These are phyloP conservation scores for Vigna angularis DNA, from an alignment of 306 rosid species.

Conservation along the genomic window DNA sequence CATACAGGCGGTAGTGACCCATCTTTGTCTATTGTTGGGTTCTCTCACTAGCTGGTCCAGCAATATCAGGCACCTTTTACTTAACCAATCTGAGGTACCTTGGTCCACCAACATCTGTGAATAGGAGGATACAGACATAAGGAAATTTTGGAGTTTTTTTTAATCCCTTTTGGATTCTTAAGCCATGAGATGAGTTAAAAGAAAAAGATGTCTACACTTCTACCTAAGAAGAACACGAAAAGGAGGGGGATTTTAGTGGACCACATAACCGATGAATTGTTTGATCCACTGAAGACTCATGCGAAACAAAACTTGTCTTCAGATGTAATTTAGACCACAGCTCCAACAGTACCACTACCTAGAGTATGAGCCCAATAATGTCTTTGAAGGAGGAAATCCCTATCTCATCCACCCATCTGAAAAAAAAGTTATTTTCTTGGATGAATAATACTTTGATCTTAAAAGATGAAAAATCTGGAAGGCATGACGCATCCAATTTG, in stretches of 20 bases:
- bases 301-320: no score
- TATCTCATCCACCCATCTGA: not conserved
- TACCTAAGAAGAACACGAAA: not conserved
- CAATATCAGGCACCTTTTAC: not conserved
- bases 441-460: conserved; percentile 11
- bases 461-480: not conserved
- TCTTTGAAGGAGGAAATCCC: not conserved
- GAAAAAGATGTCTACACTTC: not conserved
- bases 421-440: not conserved
- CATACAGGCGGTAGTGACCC: conserved; percentile 36
- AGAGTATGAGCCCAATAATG: conserved; percentile 11
- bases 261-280: not conserved
- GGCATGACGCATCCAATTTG: not conserved
- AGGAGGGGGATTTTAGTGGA: not conserved
- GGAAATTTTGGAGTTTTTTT: not conserved
- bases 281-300: not conserved
- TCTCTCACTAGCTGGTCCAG: not conserved
- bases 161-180: not conserved
- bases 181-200: not conserved
- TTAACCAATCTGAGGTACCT: not conserved
- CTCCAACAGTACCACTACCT: conserved; percentile 8
- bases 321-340: not conserved
- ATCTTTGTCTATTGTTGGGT: not conserved
- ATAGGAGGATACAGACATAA: not conserved
- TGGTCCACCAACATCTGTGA: conserved; percentile 11